phyloP scores from a whole-genome alignment of 1,139 yeast genomes.

The Suhomyces bokatorum region DNA sequence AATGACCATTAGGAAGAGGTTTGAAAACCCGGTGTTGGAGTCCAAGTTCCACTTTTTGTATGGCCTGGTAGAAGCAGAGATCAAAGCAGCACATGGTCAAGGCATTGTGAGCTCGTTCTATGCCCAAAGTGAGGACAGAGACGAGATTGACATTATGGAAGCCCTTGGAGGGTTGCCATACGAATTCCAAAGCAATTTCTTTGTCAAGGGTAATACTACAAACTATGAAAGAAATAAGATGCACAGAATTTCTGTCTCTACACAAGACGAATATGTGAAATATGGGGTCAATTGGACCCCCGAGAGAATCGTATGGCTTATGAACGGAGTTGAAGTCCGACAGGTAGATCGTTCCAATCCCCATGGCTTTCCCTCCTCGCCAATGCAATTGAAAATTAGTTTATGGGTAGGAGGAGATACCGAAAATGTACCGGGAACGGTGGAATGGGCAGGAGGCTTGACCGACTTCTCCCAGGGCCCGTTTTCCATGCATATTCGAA shows the following conservation, averaged over 20 bases:
- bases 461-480: constrained; percentile 41
- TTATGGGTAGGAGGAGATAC: constrained; percentile 49
- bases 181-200: constrained; percentile 44
- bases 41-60: constrained; percentile 41
- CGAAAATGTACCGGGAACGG: constrained; percentile 47
- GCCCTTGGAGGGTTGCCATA: constrained; percentile 41
- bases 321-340: constrained; percentile 33
- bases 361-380: constrained; percentile 40
- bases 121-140: constrained; percentile 48
- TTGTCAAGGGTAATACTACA: constrained; percentile 46
- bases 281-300: constrained; percentile 46
- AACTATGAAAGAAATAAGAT: constrained; percentile 43
- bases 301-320: constrained; percentile 30
- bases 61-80: constrained; percentile 45
- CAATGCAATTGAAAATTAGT: constrained; percentile 41
- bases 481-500: constrained; percentile 32
- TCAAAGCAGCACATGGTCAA: constrained; percentile 37
- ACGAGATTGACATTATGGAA: constrained; percentile 50
- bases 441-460: constrained; percentile 47
- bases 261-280: constrained; percentile 26
- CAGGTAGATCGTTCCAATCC: constrained; percentile 18
- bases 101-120: constrained; percentile 49
- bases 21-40: constrained; percentile 41
- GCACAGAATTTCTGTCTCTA: constrained; percentile 26
- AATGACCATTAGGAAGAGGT: constrained; percentile 27